These are phyloP conservation scores for Trichoderma pleuroti DNA, from an alignment of 2,329 filamentous ascomycete species.

Conservation along the genomic window DNA sequence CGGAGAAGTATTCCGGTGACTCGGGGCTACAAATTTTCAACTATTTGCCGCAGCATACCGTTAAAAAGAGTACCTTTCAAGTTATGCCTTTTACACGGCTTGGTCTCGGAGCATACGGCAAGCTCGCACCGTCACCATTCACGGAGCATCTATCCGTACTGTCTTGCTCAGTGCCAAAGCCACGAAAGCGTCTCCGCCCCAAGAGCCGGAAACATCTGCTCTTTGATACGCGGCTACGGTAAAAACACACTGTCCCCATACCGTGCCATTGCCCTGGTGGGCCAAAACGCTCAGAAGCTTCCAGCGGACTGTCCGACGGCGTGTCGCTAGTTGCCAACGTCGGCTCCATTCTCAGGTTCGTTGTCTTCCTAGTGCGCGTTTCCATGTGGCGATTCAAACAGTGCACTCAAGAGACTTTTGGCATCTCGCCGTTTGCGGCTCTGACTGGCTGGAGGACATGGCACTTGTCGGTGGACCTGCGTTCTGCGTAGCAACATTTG, in stretches of 20 bases:
- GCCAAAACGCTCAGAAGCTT: constrained; percentile 5
- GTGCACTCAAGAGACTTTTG: background rate
- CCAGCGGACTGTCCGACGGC: constrained; percentile 14
- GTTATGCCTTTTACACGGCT: background rate
- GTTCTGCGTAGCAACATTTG: constrained; percentile 15
- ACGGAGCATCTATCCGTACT: background rate
- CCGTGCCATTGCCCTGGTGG: constrained; percentile 2
- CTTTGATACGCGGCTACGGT: background rate
- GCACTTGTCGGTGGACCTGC: constrained; percentile 13
- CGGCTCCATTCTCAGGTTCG: constrained; percentile 7
- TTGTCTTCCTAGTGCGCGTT: constrained; percentile 2
- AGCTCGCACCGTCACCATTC: constrained; percentile 5
- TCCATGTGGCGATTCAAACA: constrained; percentile 10
- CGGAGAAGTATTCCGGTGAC: background rate
- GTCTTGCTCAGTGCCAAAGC: constrained; percentile 13
- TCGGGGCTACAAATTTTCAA: background rate
- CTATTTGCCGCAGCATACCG: background rate
- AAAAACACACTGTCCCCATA: constrained; percentile 14
- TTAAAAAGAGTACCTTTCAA: background rate
- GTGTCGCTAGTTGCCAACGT: constrained; percentile 16
- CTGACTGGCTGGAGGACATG: constrained; percentile 13
- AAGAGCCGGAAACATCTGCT: constrained; percentile 6
- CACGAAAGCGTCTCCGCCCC: background rate
- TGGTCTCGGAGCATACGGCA: background rate
- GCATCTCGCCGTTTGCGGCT: constrained; percentile 13